Percentiles rank a stretch among this genome's conserved stretches.
phyloP scores from a whole-genome alignment of 352 stramenopile genomes.

The Phytophthora constricta region DNA sequence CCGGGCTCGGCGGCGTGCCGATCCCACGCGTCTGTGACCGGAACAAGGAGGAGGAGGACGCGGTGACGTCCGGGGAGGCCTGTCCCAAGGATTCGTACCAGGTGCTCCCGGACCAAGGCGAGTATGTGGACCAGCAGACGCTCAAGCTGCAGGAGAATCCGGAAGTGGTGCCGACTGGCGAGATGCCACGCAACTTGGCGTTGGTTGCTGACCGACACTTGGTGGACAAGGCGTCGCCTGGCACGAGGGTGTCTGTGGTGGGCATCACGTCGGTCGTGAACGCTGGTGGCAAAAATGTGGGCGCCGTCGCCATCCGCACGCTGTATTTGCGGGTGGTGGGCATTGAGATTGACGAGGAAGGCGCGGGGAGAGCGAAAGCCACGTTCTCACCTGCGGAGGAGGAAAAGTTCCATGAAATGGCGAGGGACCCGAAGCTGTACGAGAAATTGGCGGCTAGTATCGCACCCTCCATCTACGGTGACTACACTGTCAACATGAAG shows the following conservation, averaged over 20 bases:
- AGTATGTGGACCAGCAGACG: constrained; percentile 99
- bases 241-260: constrained; percentile 96
- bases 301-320: constrained; percentile 89
- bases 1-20: constrained; percentile 71
- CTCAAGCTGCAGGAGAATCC: constrained; percentile 97
- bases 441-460: constrained; percentile 92
- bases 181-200: constrained; percentile 97
- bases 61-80: constrained; percentile 39
- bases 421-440: constrained; percentile 92
- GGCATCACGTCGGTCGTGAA: constrained; percentile 96
- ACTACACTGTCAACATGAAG: constrained; percentile 98
- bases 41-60: constrained; percentile 58
- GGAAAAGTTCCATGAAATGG: constrained; percentile 96
- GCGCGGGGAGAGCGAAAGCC: constrained; percentile 85
- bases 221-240: constrained; percentile 95
- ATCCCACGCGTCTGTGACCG: constrained; percentile 89
- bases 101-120: constrained; percentile 93
- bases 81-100: constrained; percentile 93
- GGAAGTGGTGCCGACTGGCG: constrained; percentile 97
- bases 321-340: constrained; percentile 97
- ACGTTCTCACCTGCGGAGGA: constrained; percentile 98
- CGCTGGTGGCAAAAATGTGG: constrained; percentile 69
- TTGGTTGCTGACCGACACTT: constrained; percentile 95
- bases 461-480: constrained; percentile 95
- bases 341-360: constrained; percentile 95